Base-by-base conservation (phyloP, 2,329 filamentous ascomycete genomes). In the Nemania sp. region DNA sequence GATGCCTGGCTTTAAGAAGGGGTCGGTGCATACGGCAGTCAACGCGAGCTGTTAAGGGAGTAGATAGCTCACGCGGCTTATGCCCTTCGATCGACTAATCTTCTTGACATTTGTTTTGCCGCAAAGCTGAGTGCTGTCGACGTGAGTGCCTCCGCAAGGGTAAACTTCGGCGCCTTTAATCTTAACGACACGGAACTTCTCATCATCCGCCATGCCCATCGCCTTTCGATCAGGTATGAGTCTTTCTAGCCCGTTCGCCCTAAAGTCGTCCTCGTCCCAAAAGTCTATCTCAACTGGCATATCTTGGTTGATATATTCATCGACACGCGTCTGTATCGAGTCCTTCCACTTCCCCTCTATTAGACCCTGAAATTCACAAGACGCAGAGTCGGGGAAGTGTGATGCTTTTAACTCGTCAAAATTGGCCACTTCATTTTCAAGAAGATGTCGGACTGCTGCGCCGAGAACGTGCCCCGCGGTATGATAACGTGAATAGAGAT, bases 81-180 rank as follows among this genome's bases (percentile, higher is more conserved):
- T 83, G 2, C 90, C 90, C 77, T 91, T 92, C 61, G 82, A 84
- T 77, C 90, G 84, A 69, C 84, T 84, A 62, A 93, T 90, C 80
- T 90, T 92, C 81, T 85, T 90, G 3, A 93, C 89, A 2, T 81
- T 86, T 5, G 88, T 88, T 75, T 85, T 84, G 0, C 90, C 88
- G 73, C 86, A 89, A 67, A 84, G 72, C 65, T 85, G 82, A 22
- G 89, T 90, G 20, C 80, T 85, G 32, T 85, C 81, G 3, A 93
- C 90, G 81, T 93, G 92, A 27, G 91, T 93, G 0, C 91, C 91
- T 7, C 91, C 92, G 77, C 92, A 93, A 0, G 91, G 90, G 80
- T 93, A 93, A 27, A 86, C 86, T 72, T 90, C 92, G 0, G 87
- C 86, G 0, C 90, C 90, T 0, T 88, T 86, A 67, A 93, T 92